These are phyloP conservation scores for Lepraria neglecta DNA, from an alignment of 495 filamentous ascomycete species.

Conservation along the genomic window DNA sequence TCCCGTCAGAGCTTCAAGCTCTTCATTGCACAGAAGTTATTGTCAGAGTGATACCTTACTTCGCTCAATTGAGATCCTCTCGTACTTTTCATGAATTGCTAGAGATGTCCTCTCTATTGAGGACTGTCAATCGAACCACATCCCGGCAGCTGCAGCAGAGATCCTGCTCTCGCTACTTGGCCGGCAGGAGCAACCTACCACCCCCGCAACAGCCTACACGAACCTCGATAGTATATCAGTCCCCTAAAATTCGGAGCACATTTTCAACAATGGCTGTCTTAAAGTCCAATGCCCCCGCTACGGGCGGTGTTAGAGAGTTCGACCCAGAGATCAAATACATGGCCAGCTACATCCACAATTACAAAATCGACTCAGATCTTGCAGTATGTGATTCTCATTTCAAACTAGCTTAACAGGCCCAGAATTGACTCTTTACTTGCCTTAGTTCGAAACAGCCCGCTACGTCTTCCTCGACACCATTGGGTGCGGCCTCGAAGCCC, in stretches of 20 bases:
- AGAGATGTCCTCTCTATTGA: conserved; percentile 15
- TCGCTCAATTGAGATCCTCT: too few species aligned
- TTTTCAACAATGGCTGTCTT: conserved; percentile 48
- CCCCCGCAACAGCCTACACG: too few species aligned
- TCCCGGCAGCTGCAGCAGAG: conserved; percentile 8
- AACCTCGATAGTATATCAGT: conserved; percentile 10
- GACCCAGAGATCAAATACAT: conserved; percentile 93
- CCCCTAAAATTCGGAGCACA: not conserved
- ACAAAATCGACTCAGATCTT: conserved; percentile 81
- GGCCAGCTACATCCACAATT: conserved; percentile 87
- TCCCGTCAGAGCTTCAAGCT: too few species aligned
- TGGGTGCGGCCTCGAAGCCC: conserved; percentile 89
- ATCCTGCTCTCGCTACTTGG: conserved; percentile 5
- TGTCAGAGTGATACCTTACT: too few species aligned
- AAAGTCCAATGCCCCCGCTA: conserved; percentile 37
- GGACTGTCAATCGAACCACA: conserved; percentile 15
- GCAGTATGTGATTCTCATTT: conserved; percentile 56
- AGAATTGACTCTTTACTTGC: conserved; percentile 17
- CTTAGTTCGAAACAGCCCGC: conserved; percentile 84
- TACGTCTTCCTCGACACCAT: conserved; percentile 91
- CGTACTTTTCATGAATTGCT: too few species aligned
- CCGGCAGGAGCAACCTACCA: not conserved
- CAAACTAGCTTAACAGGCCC: not conserved
- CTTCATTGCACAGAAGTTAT: too few species aligned
- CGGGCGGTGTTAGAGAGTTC: conserved; percentile 45